Conservation (phyloP, 805 yeast genomes). For the Wickerhamiella galacta region DNA sequence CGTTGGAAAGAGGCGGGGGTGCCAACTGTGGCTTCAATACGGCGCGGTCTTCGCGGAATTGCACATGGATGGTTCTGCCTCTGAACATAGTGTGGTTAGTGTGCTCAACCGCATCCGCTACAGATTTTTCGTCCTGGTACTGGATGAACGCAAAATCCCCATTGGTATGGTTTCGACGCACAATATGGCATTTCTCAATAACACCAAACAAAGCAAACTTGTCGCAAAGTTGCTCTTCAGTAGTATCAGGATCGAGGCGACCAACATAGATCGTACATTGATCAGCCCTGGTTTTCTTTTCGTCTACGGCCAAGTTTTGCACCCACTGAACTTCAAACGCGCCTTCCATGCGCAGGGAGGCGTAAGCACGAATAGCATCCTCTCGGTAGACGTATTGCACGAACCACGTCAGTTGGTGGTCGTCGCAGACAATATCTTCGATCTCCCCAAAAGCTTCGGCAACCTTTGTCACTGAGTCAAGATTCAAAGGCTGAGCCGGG, state of each 20-base stretch:
- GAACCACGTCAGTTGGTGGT: too few relatives aligned
- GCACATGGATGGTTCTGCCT: constrained; percentile 69
- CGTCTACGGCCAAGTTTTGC: constrained; percentile 3
- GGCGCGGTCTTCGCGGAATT: constrained; percentile 44
- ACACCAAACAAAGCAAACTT: constrained; percentile 56
- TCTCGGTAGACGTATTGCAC: constrained; percentile 65
- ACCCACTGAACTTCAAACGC: constrained; percentile 5
- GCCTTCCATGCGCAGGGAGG: constrained; percentile 17
- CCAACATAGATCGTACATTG: constrained; percentile 65
- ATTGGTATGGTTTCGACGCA: constrained; percentile 28
- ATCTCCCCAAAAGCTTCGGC: constrained; percentile 37
- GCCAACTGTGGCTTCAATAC: constrained; percentile 2
- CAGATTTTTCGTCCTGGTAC: constrained; percentile 47
- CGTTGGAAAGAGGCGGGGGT: constrained; percentile 1
- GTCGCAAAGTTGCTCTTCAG: constrained; percentile 36
- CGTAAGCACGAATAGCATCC: constrained; percentile 76
- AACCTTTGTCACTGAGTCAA: constrained; percentile 13
- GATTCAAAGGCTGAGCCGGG: neutral
- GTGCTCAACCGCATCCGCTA: constrained; percentile 68
- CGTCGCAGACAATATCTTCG: constrained; percentile 46
- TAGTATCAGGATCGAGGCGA: constrained; percentile 40
- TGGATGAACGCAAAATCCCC: constrained; percentile 54
- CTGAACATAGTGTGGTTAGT: constrained; percentile 56
- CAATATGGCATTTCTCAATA: constrained; percentile 41
- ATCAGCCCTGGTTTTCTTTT: constrained; percentile 24